Evolutionary conservation across 1,284 basidiomycete species (phyloP).

Genomic region (Trichosporon sp.): DNA sequence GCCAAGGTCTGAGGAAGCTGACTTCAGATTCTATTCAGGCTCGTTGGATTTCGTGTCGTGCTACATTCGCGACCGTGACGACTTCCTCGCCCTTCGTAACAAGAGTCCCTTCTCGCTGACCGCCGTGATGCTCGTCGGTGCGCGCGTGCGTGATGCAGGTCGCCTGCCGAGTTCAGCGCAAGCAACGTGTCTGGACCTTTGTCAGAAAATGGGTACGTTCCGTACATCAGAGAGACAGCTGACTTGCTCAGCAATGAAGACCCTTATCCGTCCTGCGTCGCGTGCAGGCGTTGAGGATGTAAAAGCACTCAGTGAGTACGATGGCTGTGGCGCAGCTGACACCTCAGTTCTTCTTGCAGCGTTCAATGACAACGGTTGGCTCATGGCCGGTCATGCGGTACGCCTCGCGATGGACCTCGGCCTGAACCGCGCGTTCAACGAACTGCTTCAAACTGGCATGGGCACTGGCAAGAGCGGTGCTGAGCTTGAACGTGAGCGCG

Average conservation of each 20-base stretch:
- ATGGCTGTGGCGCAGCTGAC: background rate
- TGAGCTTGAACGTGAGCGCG: conserved; percentile 66
- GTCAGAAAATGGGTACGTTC: conserved; percentile 64
- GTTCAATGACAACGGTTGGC: conserved; percentile 85
- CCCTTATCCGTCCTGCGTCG: conserved; percentile 75
- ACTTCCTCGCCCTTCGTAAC: conserved; percentile 61
- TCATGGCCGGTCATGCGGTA: conserved; percentile 79
- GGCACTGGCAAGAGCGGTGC: conserved; percentile 60
- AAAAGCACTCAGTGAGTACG: conserved; percentile 76
- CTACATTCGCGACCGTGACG: conserved; percentile 72
- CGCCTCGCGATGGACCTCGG: conserved; percentile 85
- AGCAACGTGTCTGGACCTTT: conserved; percentile 62
- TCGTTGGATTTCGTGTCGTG: conserved; percentile 82
- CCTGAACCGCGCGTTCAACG: conserved; percentile 81
- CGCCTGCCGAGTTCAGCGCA: conserved; percentile 44
- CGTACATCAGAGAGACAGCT: background rate
- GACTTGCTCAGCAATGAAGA: conserved; percentile 64
- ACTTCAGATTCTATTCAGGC: conserved; percentile 65
- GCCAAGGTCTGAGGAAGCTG: background rate
- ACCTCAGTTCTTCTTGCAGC: conserved; percentile 73
- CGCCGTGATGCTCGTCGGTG: conserved; percentile 81
- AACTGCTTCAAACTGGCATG: conserved; percentile 69
- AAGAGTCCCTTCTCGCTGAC: conserved; percentile 54
- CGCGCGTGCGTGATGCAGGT: conserved; percentile 77
- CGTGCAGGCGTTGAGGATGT: conserved; percentile 68